These are phyloP conservation scores for Salvia sclarea DNA, from an alignment of 305 asterid genomes.

Conservation along the genomic window DNA sequence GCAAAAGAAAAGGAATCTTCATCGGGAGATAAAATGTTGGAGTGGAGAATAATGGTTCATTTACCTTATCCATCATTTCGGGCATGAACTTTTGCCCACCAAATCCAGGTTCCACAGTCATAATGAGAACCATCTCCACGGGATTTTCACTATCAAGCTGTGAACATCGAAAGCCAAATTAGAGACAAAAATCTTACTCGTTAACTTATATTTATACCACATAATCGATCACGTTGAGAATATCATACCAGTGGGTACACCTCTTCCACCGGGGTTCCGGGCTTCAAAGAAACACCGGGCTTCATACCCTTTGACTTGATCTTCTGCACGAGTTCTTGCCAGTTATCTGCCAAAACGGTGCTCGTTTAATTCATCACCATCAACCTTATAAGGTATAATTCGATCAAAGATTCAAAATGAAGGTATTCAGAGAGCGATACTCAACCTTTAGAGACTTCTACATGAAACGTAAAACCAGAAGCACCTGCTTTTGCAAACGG, in stretches of 20 bases:
- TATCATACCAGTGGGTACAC: slow-evolving; percentile 60
- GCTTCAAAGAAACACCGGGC: slow-evolving; percentile 82
- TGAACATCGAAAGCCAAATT: background rate
- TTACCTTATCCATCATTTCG: slow-evolving; percentile 77
- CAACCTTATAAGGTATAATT: background rate
- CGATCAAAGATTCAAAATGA: background rate
- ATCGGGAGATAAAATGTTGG: background rate
- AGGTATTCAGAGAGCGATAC: background rate
- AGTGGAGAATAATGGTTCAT: background rate
- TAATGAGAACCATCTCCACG: slow-evolving; percentile 86
- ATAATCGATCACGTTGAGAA: background rate
- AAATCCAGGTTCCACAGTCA: slow-evolving; percentile 98
- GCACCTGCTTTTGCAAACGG: slow-evolving; percentile 90
- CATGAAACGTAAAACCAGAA: slow-evolving; percentile 94
- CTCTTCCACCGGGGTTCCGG: slow-evolving; percentile 53
- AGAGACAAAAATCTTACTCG: background rate
- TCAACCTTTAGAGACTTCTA: slow-evolving; percentile 75
- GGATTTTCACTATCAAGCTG: slow-evolving; percentile 62
- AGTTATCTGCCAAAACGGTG: slow-evolving; percentile 45
- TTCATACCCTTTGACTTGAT: slow-evolving; percentile 86
- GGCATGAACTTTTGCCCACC: slow-evolving; percentile 99
- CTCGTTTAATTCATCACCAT: slow-evolving; percentile 10
- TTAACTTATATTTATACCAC: background rate
- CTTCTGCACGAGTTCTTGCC: slow-evolving; percentile 70
- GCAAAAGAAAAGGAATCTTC: background rate